Base-by-base conservation (phyloP, 495 filamentous ascomycete species). In the Penicillium angulare region DNA sequence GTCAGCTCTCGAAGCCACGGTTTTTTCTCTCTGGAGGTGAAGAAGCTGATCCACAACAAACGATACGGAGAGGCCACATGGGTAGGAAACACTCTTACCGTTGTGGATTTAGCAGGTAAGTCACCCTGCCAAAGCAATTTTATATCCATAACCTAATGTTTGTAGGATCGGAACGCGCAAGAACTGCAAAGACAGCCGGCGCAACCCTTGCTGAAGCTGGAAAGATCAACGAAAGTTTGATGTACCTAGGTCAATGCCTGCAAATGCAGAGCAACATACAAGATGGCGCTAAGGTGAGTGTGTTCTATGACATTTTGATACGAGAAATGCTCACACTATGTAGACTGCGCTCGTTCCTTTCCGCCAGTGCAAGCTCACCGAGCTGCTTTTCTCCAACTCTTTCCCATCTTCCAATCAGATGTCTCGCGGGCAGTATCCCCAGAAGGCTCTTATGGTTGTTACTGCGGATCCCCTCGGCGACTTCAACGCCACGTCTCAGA, bases 191-290 rank as follows among this genome's bases (percentile, higher is more conserved):
- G 72, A 97, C 95, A 16, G 86, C 89, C 0, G 92, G 93, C 16
- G 85, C 90, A 0, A 96, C 92, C 1, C 80, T 98, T 2, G 91
- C 86, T 0, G 93, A 98, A 68, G 95, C 93, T 17, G 95, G 93
- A 15, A 96, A 96, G 67, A 98, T 98, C 60, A 98, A 98, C 63
- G 91, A 96, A 64, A 91, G 86, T 59, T 69, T 98, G 60, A 98
- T 98, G 95, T 97, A 96, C 66, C 82, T 98, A 1, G 93, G 93
- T 1, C 95, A 97, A 64, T 97, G 95, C 64, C 75, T 98, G 56
- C 93, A 98, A 65, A 89, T 96, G 84, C 95, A 97, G 68, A 90
- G 85, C 50, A 87, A 90, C 57, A 75, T 85, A 32, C 85, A 82
- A 29, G 83, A 82, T 51, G 82, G 83, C 43, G 80, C 80, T 47